Evolutionary conservation across 2,329 filamentous ascomycete species (phyloP).

Genomic region (Aspergillus jensenii): DNA sequence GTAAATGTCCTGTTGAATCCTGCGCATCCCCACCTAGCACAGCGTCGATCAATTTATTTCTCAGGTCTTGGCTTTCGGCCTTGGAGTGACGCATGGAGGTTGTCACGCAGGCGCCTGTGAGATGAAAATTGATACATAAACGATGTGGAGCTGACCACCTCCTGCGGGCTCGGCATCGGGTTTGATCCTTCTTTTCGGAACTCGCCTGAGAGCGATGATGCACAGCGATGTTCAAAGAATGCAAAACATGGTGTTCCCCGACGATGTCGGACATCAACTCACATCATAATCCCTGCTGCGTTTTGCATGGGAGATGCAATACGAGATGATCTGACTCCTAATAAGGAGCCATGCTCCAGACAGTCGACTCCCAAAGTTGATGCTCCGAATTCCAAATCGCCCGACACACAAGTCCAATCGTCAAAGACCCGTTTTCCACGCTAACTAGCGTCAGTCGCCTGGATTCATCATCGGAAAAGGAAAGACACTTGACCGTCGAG

Average conservation of each 20-base stretch:
- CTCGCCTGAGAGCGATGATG: background rate
- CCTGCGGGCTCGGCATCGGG: background rate
- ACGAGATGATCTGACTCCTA: background rate
- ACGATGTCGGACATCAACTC: slow-evolving; percentile 1
- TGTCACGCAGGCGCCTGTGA: slow-evolving; percentile 6
- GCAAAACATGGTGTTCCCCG: slow-evolving; percentile 5
- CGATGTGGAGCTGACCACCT: slow-evolving; percentile 12
- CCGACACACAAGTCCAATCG: background rate
- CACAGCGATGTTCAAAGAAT: background rate
- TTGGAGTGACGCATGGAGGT: slow-evolving; percentile 6
- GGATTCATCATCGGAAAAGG: background rate
- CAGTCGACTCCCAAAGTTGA: slow-evolving; percentile 2
- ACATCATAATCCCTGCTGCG: slow-evolving; percentile 6
- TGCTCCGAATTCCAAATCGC: slow-evolving; percentile 8
- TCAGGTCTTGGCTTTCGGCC: slow-evolving; percentile 13
- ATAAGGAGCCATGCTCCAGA: background rate
- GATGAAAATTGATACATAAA: slow-evolving; percentile 17
- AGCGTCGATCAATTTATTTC: slow-evolving; percentile 15
- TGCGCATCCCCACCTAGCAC: background rate
- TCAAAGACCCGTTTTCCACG: slow-evolving; percentile 3
- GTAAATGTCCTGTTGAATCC: slow-evolving; percentile 7
- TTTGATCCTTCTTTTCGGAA: background rate
- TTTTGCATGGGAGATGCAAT: background rate
- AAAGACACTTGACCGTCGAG: background rate
- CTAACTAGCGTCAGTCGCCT: slow-evolving; percentile 2